Conservation (phyloP, 2,329 filamentous ascomycete species). For the Metarhizium album region DNA sequence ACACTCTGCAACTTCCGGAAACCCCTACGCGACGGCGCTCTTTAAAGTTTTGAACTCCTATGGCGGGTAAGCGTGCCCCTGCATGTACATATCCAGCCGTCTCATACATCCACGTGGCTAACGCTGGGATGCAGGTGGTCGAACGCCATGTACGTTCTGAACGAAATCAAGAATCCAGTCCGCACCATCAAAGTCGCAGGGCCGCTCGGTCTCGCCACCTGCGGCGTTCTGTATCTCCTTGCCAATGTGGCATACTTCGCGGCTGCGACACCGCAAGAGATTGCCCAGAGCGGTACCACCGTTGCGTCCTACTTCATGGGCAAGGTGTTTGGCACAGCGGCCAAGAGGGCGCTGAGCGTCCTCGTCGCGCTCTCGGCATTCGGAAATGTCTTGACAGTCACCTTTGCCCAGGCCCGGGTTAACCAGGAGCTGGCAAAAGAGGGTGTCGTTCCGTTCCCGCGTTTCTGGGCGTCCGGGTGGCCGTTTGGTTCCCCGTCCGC, state of each 20-base stretch:
- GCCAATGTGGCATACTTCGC: slow-evolving; percentile 58
- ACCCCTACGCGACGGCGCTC: slow-evolving; percentile 45
- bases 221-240: slow-evolving; percentile 50
- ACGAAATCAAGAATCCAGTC: slow-evolving; percentile 44
- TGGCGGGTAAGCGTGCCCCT: slow-evolving; percentile 34
- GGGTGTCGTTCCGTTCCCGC: too few relatives aligned
- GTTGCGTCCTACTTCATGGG: slow-evolving; percentile 52
- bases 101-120: too few relatives aligned
- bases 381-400: too few relatives aligned
- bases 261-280: slow-evolving; percentile 45
- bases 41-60: slow-evolving; percentile 51
- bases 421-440: too few relatives aligned
- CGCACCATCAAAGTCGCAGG: slow-evolving; percentile 45
- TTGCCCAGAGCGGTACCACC: slow-evolving; percentile 47
- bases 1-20: slow-evolving; percentile 17
- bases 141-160: slow-evolving; percentile 51
- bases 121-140: slow-evolving; percentile 32
- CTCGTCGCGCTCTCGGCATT: too few relatives aligned
- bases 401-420: too few relatives aligned
- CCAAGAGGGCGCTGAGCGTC: too few relatives aligned
- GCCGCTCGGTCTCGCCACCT: slow-evolving; percentile 45
- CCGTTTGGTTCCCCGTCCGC: too few relatives aligned
- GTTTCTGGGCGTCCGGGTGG: too few relatives aligned
- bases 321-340: too few relatives aligned
- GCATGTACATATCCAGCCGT: too few relatives aligned